Evolutionary conservation across 139 green algal species (phyloP).

Genomic region (Monoraphidium neglectum): DNA sequence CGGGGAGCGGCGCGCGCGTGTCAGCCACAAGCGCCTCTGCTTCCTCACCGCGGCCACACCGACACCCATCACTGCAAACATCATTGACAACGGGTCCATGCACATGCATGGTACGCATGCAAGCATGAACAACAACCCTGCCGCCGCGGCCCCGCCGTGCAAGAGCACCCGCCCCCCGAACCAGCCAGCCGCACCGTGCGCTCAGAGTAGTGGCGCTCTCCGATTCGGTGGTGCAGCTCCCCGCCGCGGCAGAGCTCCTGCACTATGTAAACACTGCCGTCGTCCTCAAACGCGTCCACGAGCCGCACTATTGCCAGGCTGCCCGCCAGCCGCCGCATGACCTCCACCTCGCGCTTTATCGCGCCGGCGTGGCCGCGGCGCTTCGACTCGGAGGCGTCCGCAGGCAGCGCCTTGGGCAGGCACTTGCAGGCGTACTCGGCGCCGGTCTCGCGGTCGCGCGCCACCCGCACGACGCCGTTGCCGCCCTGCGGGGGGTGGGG

Average conservation of each 20-base stretch:
- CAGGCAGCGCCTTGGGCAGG: conserved; percentile 64
- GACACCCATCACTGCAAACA: too few relatives aligned
- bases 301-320: conserved; percentile 81
- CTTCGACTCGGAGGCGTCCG: conserved; percentile 57
- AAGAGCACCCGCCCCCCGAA: too few relatives aligned
- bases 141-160: too few relatives aligned
- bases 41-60: too few relatives aligned
- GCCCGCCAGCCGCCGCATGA: conserved; percentile 69
- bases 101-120: neutral
- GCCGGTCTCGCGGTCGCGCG: conserved; percentile 38
- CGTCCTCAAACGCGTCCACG: conserved; percentile 79
- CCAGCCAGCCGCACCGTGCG: conserved; percentile 54
- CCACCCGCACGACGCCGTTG: conserved; percentile 42
- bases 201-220: conserved; percentile 51
- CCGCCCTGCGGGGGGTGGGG: too few relatives aligned
- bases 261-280: conserved; percentile 75
- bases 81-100: neutral
- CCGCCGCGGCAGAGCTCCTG: conserved; percentile 80
- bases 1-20: too few relatives aligned
- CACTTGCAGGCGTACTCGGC: conserved; percentile 80
- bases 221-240: conserved; percentile 78
- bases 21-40: too few relatives aligned
- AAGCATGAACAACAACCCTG: neutral
- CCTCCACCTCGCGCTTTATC: conserved; percentile 62
- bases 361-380: conserved; percentile 66